Conservation (phyloP, 1,284 basidiomycete species). For the Waitea zeae region DNA sequence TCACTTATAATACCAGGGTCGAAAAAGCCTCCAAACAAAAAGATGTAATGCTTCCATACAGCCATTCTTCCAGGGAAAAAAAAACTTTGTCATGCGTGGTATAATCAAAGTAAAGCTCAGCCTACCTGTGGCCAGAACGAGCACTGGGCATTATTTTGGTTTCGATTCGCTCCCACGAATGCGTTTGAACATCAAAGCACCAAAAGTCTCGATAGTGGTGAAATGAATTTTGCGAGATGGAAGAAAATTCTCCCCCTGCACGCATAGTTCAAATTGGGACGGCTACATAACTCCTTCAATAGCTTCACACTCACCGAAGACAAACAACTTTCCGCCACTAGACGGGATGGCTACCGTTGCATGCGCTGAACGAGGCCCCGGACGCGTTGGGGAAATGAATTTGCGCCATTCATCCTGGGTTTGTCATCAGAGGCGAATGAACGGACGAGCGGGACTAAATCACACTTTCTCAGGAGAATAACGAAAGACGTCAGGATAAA, state of each 20-base stretch:
- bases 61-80: conserved; percentile 47
- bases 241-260: conserved; percentile 72
- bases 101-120: conserved; percentile 1
- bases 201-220: conserved; percentile 87
- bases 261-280: neutral
- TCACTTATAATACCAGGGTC: conserved; percentile 65
- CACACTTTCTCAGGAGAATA: conserved; percentile 65
- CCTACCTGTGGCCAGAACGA: conserved; percentile 68
- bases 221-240: conserved; percentile 73
- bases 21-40: conserved; percentile 81
- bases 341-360: conserved; percentile 57
- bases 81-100: neutral
- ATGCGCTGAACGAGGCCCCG: conserved; percentile 75
- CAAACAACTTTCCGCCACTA: conserved; percentile 69
- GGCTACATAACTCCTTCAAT: neutral
- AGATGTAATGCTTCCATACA: conserved; percentile 76
- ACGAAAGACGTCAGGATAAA: conserved; percentile 69
- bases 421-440: neutral
- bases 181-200: conserved; percentile 59
- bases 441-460: neutral
- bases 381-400: conserved; percentile 69
- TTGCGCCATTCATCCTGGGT: conserved; percentile 70
- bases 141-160: conserved; percentile 70
- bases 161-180: conserved; percentile 83
- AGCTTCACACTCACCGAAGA: conserved; percentile 51